A percentile compares a stretch with the other conserved stretches of the same genome.
Evolutionary conservation across 805 yeast species (phyloP).

Genomic region (Alloascoidea africana): DNA sequence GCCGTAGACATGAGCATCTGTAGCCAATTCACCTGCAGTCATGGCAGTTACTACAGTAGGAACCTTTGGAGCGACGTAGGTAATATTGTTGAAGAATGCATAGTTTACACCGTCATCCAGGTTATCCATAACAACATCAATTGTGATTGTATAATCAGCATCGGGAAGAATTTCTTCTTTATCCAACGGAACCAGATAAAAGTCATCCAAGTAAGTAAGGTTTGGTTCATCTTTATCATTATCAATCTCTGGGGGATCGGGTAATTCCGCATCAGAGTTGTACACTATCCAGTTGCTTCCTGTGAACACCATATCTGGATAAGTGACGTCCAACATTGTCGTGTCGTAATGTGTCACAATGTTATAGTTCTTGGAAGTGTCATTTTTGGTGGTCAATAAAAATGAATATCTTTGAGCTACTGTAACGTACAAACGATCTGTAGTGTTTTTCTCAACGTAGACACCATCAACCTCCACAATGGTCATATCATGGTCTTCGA

Average conservation of each 20-base stretch:
- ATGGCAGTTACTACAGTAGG: constrained; percentile 76
- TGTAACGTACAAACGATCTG: constrained; percentile 61
- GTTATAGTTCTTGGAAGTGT: constrained; percentile 52
- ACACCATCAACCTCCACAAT: constrained; percentile 91
- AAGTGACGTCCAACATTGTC: constrained; percentile 66
- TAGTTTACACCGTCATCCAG: constrained; percentile 79
- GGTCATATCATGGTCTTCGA: constrained; percentile 77
- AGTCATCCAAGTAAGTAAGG: constrained; percentile 54
- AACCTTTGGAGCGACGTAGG: constrained; percentile 68
- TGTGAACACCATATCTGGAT: constrained; percentile 50
- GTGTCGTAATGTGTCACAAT: constrained; percentile 72
- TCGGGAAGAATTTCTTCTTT: constrained; percentile 41
- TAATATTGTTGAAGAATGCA: constrained; percentile 84
- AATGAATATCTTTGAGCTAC: constrained; percentile 89
- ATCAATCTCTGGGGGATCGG: constrained; percentile 19
- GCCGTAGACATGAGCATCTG: constrained; percentile 59
- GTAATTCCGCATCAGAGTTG: constrained; percentile 26
- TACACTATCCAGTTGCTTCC: constrained; percentile 65
- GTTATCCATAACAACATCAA: constrained; percentile 75
- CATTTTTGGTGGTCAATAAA: constrained; percentile 56
- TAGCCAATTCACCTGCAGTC: constrained; percentile 37
- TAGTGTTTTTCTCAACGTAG: constrained; percentile 58
- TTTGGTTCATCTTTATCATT: constrained; percentile 29
- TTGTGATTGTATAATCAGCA: constrained; percentile 49
- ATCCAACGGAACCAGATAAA: constrained; percentile 49